phyloP scores from a whole-genome alignment of 2,329 filamentous ascomycete species.

The Fusarium sp. region DNA sequence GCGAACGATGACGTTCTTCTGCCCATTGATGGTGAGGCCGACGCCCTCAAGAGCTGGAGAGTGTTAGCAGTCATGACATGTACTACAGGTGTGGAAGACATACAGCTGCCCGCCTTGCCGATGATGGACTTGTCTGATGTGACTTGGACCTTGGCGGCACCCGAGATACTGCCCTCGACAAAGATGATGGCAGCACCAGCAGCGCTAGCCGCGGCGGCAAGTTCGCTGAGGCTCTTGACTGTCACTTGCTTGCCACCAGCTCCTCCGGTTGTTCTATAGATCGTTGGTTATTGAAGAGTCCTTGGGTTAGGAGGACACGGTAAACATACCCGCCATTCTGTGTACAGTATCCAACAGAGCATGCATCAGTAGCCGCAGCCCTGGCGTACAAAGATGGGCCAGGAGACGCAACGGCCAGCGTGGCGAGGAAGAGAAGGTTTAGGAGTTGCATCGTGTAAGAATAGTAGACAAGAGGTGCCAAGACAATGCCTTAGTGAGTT shows the following conservation, averaged over 20 bases:
- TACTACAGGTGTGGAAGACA: neutral
- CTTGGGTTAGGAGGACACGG: fast-evolving
- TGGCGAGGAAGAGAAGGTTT: neutral
- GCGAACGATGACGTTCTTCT: conserved; percentile 65
- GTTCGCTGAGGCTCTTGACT: conserved; percentile 28
- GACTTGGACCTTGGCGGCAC: conserved; percentile 39
- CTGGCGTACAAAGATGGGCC: conserved; percentile 10
- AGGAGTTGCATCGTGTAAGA: conserved; percentile 13
- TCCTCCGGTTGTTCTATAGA: conserved; percentile 30
- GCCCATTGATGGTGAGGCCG: conserved; percentile 30
- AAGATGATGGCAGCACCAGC: conserved; percentile 28
- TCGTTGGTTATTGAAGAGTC: neutral
- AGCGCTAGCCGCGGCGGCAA: conserved; percentile 28
- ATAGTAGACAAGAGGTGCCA: neutral
- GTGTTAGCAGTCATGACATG: neutral
- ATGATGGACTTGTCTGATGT: conserved; percentile 40
- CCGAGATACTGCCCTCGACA: conserved; percentile 36
- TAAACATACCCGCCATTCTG: conserved; percentile 37
- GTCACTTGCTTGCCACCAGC: conserved; percentile 24
- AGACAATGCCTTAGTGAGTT: neutral
- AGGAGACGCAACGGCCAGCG: conserved; percentile 13
- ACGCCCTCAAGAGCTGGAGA: conserved; percentile 31
- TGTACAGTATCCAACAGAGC: conserved; percentile 32
- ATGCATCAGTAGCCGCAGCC: conserved; percentile 24
- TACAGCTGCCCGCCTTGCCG: conserved; percentile 38